Evolutionary conservation across 148 eudicot species (phyloP).

Genomic region (Rheum nobile): DNA sequence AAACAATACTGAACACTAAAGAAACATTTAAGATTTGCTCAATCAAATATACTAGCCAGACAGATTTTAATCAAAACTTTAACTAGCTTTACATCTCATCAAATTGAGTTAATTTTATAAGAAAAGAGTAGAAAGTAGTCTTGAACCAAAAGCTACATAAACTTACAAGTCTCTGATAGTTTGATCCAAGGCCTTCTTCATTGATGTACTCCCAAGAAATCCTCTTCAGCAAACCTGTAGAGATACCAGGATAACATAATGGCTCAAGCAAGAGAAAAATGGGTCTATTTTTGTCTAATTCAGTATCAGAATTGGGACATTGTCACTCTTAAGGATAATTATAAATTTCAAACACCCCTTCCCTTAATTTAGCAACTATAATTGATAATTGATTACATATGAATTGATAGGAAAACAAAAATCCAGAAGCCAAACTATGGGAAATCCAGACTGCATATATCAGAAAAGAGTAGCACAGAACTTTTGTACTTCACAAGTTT

Average conservation of each 20-base stretch:
- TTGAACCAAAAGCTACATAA: slow-evolving; percentile 5
- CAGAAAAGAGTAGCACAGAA: not conserved
- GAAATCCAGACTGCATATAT: not conserved
- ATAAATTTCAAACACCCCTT: not conserved
- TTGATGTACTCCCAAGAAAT: slow-evolving; percentile 24
- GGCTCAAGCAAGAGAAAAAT: not conserved
- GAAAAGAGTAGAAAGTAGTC: not conserved
- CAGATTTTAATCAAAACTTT: not conserved
- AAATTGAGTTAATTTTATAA: not conserved
- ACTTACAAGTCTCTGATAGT: slow-evolving; percentile 95
- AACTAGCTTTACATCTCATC: not conserved
- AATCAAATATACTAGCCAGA: not conserved
- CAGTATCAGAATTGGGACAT: not conserved
- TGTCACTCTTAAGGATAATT: not conserved
- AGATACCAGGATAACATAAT: not conserved
- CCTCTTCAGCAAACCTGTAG: slow-evolving; percentile 17
- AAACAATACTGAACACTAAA: not conserved
- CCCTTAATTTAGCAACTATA: not conserved
- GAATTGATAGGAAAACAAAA: not conserved
- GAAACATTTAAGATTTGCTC: not conserved
- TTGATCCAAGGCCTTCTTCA: slow-evolving; percentile 97
- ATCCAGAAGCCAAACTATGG: not conserved
- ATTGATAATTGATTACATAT: not conserved
- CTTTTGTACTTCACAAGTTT: not conserved
- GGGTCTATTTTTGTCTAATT: not conserved